These are phyloP conservation scores for Eucalyptus polybractea DNA, from an alignment of 345 rosid species.

Conservation along the genomic window DNA sequence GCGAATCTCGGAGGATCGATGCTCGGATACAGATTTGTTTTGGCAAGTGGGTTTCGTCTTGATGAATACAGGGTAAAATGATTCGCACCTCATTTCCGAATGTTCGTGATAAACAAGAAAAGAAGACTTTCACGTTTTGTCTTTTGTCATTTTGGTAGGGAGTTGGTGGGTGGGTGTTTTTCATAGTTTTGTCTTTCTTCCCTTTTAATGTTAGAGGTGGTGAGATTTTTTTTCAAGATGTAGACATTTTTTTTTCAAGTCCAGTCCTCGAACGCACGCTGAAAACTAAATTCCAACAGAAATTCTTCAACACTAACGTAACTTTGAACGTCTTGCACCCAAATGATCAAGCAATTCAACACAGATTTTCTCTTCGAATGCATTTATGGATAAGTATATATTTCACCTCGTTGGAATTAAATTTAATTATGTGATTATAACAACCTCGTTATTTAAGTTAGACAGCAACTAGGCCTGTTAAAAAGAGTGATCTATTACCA, in stretches of 20 bases:
- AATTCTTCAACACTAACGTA: neutral
- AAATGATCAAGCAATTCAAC: neutral
- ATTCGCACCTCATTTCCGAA: neutral
- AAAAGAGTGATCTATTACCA: neutral
- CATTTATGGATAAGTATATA: neutral
- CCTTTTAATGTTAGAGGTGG: neutral
- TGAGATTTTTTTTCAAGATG: neutral
- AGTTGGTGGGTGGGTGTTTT: neutral
- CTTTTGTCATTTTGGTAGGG: neutral
- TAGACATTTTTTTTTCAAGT: neutral
- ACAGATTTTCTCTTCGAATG: neutral
- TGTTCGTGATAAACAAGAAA: neutral
- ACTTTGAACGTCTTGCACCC: neutral
- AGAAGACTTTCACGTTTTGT: neutral
- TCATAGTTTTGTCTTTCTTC: neutral
- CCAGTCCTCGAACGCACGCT: neutral
- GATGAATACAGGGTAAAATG: neutral
- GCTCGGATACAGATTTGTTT: neutral
- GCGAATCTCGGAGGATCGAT: neutral
- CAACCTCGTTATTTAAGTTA: neutral
- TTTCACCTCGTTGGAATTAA: neutral
- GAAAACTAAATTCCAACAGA: neutral
- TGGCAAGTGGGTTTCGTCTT: neutral
- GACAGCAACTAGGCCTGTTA: neutral
- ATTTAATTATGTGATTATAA: neutral